A percentile compares a stretch with the other conserved stretches of the same genome.
Conservation (phyloP, 2,329 filamentous ascomycete genomes). For the Raffaelea ambrosiae region DNA sequence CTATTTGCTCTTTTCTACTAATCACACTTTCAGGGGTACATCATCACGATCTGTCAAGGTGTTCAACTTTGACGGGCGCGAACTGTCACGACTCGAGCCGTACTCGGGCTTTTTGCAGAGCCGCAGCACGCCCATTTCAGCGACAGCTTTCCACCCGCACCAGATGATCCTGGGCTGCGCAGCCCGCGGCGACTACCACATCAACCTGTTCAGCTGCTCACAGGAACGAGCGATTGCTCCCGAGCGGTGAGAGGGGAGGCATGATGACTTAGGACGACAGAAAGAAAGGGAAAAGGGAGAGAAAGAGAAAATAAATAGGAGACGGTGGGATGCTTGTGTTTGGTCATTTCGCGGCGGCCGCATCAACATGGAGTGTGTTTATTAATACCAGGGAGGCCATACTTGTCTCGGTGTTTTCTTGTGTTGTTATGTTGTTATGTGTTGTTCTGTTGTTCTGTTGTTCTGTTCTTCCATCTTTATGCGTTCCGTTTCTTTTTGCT, state of each 20-base stretch:
- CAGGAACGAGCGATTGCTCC: constrained; percentile 10
- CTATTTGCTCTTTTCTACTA: neutral
- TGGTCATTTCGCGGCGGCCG: neutral
- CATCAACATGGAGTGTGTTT: neutral
- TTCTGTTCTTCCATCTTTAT: neutral
- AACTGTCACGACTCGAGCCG: constrained; percentile 78
- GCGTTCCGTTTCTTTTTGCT: constrained; percentile 1
- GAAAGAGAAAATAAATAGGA: too few relatives aligned
- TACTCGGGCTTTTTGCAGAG: constrained; percentile 83
- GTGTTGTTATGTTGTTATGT: neutral
- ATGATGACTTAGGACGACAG: neutral
- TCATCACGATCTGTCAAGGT: constrained; percentile 83
- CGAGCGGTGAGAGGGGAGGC: neutral
- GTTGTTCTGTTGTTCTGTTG: neutral
- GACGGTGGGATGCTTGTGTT: neutral
- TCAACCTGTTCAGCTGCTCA: constrained; percentile 73
- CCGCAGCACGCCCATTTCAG: constrained; percentile 71
- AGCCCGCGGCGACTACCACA: constrained; percentile 76
- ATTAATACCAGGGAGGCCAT: too few relatives aligned
- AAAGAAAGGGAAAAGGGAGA: neutral
- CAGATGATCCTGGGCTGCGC: constrained; percentile 84
- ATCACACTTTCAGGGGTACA: constrained; percentile 56
- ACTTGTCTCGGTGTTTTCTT: neutral
- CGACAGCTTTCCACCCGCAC: constrained; percentile 93
- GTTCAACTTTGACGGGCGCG: constrained; percentile 76